Conservation (phyloP, 2,329 filamentous ascomycete species). For the Ophiosphaerella korrae region DNA sequence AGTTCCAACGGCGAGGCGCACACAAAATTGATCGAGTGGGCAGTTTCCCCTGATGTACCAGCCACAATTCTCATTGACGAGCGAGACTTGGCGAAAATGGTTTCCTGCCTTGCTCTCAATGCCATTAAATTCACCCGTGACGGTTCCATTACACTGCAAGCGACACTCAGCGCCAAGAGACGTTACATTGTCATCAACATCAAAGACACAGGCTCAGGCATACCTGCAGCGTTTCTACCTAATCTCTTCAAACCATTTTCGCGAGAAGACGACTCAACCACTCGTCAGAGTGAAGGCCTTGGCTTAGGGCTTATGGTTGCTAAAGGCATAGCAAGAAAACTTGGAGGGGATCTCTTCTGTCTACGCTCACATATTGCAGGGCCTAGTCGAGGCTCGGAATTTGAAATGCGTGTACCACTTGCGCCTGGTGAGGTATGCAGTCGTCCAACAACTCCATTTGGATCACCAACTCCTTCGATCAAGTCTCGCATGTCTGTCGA, state of each 20-base stretch:
- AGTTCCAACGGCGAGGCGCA: constrained; percentile 52
- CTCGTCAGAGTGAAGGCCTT: constrained; percentile 69
- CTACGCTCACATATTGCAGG: constrained; percentile 67
- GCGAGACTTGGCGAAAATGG: constrained; percentile 66
- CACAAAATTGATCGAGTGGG: constrained; percentile 57
- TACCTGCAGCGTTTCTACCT: constrained; percentile 68
- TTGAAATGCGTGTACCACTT: constrained; percentile 69
- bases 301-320: constrained; percentile 74
- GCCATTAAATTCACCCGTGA: constrained; percentile 73
- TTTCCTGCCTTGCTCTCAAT: constrained; percentile 68
- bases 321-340: constrained; percentile 70
- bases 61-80: constrained; percentile 64
- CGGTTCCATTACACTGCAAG: constrained; percentile 63
- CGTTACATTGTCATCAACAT: constrained; percentile 66
- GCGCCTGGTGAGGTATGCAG: constrained; percentile 57
- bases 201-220: constrained; percentile 70
- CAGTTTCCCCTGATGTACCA: constrained; percentile 57
- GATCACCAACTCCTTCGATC: constrained; percentile 49
- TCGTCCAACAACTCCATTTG: constrained; percentile 57
- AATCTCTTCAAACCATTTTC: constrained; percentile 73
- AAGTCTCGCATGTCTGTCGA: constrained; percentile 39
- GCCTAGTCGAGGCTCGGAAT: constrained; percentile 67
- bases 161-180: constrained; percentile 56
- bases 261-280: constrained; percentile 70
- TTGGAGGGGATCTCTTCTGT: constrained; percentile 70